A percentile compares a stretch with the other conserved stretches of the same genome.
These are phyloP conservation scores for Metarhizium album DNA, from an alignment of 2,329 filamentous ascomycete species.

Conservation along the genomic window DNA sequence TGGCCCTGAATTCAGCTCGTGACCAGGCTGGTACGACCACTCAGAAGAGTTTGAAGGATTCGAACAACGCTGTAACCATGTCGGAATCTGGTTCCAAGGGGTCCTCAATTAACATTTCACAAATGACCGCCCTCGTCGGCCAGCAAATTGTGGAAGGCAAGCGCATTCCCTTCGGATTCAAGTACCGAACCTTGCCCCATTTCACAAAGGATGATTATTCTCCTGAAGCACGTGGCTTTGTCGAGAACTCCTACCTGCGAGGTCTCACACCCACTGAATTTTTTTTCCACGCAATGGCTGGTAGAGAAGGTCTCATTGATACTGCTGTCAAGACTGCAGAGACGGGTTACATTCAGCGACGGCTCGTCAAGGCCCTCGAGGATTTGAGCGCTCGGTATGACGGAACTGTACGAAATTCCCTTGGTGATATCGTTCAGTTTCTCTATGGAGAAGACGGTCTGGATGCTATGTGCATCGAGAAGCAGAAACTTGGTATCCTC, in stretches of 20 bases:
- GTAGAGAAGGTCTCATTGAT: constrained; percentile 98
- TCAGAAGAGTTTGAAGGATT: constrained; percentile 83
- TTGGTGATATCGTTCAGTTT: constrained; percentile 95
- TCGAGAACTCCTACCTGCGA: constrained; percentile 96
- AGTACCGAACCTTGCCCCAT: constrained; percentile 91
- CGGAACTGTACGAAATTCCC: constrained; percentile 90
- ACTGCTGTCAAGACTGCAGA: constrained; percentile 99
- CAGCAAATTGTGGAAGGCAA: constrained; percentile 98
- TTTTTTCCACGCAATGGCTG: constrained; percentile 99
- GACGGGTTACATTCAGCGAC: constrained; percentile 97
- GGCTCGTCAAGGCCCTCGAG: constrained; percentile 94
- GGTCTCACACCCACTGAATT: constrained; percentile 93
- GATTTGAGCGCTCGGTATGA: constrained; percentile 97
- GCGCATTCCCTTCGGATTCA: constrained; percentile 98
- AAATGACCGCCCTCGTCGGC: constrained; percentile 97
- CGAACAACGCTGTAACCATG: constrained; percentile 96
- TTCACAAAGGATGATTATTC: constrained; percentile 99
- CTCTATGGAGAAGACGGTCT: constrained; percentile 95
- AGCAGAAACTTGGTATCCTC: constrained; percentile 80
- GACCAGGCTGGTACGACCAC: constrained; percentile 91
- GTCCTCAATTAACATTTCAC: constrained; percentile 97
- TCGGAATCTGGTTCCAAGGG: constrained; percentile 95
- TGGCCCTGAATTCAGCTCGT: constrained; percentile 88
- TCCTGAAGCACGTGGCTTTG: constrained; percentile 90
- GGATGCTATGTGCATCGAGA: constrained; percentile 87